phyloP scores from a whole-genome alignment of 441 rosid genomes.

The Gossypium davidsonii region DNA sequence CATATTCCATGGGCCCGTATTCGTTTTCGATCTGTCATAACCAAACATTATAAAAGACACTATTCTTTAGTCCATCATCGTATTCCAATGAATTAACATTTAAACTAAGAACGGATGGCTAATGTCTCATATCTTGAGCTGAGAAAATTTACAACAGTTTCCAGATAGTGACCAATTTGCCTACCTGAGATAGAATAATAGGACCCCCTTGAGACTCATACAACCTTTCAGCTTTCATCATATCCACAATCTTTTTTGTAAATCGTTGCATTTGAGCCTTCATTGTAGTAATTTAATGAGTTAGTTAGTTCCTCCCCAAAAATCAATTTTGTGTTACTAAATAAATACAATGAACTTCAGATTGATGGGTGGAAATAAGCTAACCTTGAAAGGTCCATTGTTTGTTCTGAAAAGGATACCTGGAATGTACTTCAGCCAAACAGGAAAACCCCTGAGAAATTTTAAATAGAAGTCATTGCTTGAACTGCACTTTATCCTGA shows the following conservation, averaged over 20 bases:
- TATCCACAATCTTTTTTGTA: conserved; percentile 77
- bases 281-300: conserved; percentile 14
- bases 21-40: conserved; percentile 86
- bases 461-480: conserved; percentile 16
- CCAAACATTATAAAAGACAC: conserved; percentile 16
- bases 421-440: conserved; percentile 94
- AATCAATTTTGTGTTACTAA: too few relatives aligned
- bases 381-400: conserved; percentile 92
- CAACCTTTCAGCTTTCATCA: conserved; percentile 89
- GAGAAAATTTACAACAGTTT: neutral
- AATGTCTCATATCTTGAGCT: neutral
- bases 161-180: neutral
- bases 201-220: conserved; percentile 95
- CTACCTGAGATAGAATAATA: conserved; percentile 89
- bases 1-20: conserved; percentile 91
- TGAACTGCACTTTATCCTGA: conserved; percentile 8
- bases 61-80: conserved; percentile 1
- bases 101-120: neutral
- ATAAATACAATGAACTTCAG: conserved; percentile 8
- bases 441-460: conserved; percentile 84
- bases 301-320: neutral
- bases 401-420: conserved; percentile 90
- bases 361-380: conserved; percentile 22
- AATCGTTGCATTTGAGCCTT: conserved; percentile 84
- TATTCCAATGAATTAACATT: conserved; percentile 1